Base-by-base conservation (phyloP, 2,329 filamentous ascomycete species). In the Aspergillus amoenus region DNA sequence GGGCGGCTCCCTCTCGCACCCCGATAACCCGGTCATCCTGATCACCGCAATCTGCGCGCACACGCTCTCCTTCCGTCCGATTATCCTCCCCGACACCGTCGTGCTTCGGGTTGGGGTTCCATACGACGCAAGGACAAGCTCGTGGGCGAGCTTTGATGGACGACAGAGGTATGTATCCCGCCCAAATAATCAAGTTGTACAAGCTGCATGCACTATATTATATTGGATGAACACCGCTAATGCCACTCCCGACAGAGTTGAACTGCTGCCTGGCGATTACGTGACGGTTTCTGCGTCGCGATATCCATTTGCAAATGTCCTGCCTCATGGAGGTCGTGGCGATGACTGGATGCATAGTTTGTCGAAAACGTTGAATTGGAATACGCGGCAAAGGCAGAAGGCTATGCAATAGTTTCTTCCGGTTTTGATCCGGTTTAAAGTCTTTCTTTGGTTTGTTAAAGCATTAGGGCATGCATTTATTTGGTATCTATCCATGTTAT, bases 121-220 rank as follows among this genome's bases (percentile, higher is more conserved):
- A 0, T 97, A 96, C 72, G 88, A 95, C 73, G 91, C 93, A 8
- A 82, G 94, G 49, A 92, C 91, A 4, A 89, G 86, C 65, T 93
- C 89, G 41, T 99, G 94, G 93, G 94, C 93, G n/a, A 96, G 91
- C 73, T 99, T 99, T 71, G 94, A 99, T 74, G 94, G 94, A 2
- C 84, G 92, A 60, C 91, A 97, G 79, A 86, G 92, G 76, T 82
- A 66, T 11, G 5, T 12, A 65, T 74, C 8, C 12, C 27, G 4
- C 18, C 9, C 21, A 32, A 11, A 15, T 17, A 9, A 5, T 30
- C 27, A 30, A 30, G 8, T 1, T 30, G 27, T 30, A 30, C 27
- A 30, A 30, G 27, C 27, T 30, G 27, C 9, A 30, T 11, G 27
- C 4, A 30, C 4, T 30, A 11, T 9, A 11, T 30, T 30, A 12